phyloP scores from a whole-genome alignment of 2,329 filamentous ascomycete genomes.

The Cladophialophora exuberans region DNA sequence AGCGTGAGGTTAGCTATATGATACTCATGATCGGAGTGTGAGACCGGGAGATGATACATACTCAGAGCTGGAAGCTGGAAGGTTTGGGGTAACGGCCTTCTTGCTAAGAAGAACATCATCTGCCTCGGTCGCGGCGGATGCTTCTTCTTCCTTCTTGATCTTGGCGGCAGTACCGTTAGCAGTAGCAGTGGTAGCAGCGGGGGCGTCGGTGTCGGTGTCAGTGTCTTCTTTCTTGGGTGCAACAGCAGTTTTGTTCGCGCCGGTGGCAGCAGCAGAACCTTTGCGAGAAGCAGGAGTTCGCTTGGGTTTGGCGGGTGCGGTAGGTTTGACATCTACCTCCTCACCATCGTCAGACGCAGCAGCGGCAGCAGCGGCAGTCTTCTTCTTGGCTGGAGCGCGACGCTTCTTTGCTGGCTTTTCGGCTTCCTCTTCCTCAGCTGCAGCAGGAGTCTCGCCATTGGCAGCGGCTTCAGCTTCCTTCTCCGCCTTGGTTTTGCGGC shows the following conservation, averaged over 20 bases:
- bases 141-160: conserved; percentile 15
- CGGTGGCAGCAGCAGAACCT: neutral
- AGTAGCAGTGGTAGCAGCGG: neutral
- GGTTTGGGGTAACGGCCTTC: neutral
- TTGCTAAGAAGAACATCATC: conserved; percentile 8
- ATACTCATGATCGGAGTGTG: neutral
- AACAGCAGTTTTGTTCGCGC: neutral
- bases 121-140: conserved; percentile 1
- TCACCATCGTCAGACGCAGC: conserved; percentile 4
- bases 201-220: neutral
- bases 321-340: conserved; percentile 9
- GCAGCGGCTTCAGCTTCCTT: conserved; percentile 27
- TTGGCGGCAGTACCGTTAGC: neutral
- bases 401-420: conserved; percentile 26
- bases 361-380: conserved; percentile 12
- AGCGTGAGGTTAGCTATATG: neutral
- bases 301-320: conserved; percentile 11
- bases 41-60: neutral
- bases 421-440: conserved; percentile 17
- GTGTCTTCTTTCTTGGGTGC: neutral
- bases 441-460: conserved; percentile 9
- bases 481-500: conserved; percentile 28
- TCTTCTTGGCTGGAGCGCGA: conserved; percentile 34
- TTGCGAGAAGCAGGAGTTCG: conserved; percentile 13
- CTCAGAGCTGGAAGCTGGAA: neutral